Conservation (phyloP, 306 rosid species). For the Trifolium dubium region DNA sequence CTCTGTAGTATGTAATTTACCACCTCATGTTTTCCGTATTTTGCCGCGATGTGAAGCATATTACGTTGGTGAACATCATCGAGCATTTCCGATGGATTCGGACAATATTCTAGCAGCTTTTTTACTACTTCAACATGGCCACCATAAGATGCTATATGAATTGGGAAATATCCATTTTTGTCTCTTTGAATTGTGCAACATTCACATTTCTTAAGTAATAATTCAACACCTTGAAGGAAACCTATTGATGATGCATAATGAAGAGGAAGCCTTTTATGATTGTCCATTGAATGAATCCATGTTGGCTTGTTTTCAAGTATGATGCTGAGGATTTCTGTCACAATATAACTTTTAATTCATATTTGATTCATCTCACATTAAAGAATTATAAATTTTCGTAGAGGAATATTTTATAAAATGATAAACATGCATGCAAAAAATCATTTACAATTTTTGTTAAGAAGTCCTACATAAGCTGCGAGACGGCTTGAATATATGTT, state of each 20-base stretch:
- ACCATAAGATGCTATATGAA: slow-evolving; percentile 34
- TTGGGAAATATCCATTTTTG: slow-evolving; percentile 6
- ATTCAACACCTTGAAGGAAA: slow-evolving; percentile 37
- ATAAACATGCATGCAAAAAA: no score
- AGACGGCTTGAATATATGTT: no score
- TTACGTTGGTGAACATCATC: not conserved
- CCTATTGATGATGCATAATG: slow-evolving; percentile 41
- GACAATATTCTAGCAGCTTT: slow-evolving; percentile 20
- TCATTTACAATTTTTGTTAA: no score
- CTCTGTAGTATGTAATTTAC: slow-evolving; percentile 21
- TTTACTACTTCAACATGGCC: slow-evolving; percentile 21
- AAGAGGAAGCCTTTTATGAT: slow-evolving; percentile 30
- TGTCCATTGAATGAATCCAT: slow-evolving; percentile 29
- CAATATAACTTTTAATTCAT: no score
- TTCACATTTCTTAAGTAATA: not conserved
- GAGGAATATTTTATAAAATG: no score
- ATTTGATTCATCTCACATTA: no score
- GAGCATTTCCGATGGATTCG: slow-evolving; percentile 33
- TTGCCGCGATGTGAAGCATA: slow-evolving; percentile 37
- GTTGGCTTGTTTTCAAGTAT: not conserved
- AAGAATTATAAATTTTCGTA: no score
- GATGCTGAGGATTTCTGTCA: not conserved
- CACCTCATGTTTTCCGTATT: slow-evolving; percentile 19
- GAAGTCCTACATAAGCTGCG: no score
- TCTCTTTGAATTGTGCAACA: slow-evolving; percentile 10